Percentiles rank a stretch among this genome's conserved stretches.
Conservation (phyloP, 2,329 filamentous ascomycete genomes). For the Orbilia quercus region DNA sequence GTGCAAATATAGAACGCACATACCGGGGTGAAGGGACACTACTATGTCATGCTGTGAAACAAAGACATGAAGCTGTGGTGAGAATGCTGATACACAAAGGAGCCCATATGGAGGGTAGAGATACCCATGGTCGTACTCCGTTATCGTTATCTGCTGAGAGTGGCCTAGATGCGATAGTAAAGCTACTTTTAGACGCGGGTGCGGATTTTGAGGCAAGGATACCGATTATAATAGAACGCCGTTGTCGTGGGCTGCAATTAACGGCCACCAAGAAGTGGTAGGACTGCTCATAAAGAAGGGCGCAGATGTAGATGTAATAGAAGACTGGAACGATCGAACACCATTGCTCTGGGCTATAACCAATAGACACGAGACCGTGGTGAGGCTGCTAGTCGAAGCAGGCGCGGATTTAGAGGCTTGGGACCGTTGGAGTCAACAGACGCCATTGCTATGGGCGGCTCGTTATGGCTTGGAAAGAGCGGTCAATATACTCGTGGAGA, state of each 20-base stretch:
- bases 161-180: neutral
- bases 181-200: neutral
- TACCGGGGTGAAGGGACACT: slow-evolving; percentile 1
- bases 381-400: neutral
- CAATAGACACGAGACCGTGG: neutral
- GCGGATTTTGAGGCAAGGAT: slow-evolving; percentile 4
- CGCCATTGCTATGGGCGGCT: slow-evolving; percentile 21
- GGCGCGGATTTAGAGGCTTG: slow-evolving; percentile 6
- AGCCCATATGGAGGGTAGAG: neutral
- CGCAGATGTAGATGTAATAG: neutral
- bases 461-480: slow-evolving; percentile 16
- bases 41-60: neutral
- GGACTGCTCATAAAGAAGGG: slow-evolving; percentile 3
- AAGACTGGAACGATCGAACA: slow-evolving; percentile 4
- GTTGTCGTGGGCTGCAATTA: neutral
- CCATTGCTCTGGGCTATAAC: neutral
- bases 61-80: neutral
- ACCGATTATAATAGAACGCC: slow-evolving; percentile 6
- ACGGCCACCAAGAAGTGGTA: neutral
- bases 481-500: slow-evolving; percentile 12
- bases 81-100: neutral
- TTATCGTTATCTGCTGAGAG: neutral
- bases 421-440: neutral
- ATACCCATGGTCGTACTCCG: neutral
- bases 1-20: slow-evolving; percentile 10